Percentiles rank a stretch among this genome's conserved stretches.
Conservation (phyloP, 306 rosid genomes). For the Alnus rubra region DNA sequence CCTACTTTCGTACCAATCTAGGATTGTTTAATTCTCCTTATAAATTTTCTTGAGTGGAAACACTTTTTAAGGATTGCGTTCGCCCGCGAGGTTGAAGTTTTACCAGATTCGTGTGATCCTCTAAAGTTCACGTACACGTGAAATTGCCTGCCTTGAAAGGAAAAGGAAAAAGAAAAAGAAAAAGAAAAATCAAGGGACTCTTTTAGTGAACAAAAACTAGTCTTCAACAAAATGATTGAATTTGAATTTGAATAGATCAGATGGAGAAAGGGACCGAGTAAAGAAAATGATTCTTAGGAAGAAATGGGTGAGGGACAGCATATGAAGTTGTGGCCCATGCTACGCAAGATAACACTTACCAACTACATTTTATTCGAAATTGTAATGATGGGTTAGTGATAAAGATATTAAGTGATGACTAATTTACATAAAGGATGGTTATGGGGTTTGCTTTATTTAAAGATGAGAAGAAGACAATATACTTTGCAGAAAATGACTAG, state of each 20-base stretch:
- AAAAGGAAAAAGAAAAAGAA: no score
- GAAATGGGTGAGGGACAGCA: conserved; percentile 12
- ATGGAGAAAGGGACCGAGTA: background rate
- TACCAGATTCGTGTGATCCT: no score
- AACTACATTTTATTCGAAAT: conserved; percentile 36
- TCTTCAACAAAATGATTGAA: background rate
- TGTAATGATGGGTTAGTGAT: conserved; percentile 27
- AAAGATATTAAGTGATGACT: background rate
- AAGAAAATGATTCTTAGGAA: background rate
- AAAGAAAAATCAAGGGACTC: background rate
- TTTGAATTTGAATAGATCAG: background rate
- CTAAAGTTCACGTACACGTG: no score
- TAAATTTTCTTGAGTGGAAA: no score
- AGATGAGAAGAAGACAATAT: background rate
- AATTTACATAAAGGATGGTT: background rate
- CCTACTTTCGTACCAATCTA: no score
- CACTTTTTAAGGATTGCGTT: no score
- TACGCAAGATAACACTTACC: conserved; percentile 27
- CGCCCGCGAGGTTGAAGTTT: no score
- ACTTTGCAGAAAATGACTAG: background rate
- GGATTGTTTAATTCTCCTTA: no score
- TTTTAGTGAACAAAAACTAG: background rate
- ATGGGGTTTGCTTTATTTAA: background rate
- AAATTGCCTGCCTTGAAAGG: no score
- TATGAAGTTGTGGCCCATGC: conserved; percentile 2